Conservation (phyloP, 1,284 basidiomycete genomes). For the Moesziomyces sp. region DNA sequence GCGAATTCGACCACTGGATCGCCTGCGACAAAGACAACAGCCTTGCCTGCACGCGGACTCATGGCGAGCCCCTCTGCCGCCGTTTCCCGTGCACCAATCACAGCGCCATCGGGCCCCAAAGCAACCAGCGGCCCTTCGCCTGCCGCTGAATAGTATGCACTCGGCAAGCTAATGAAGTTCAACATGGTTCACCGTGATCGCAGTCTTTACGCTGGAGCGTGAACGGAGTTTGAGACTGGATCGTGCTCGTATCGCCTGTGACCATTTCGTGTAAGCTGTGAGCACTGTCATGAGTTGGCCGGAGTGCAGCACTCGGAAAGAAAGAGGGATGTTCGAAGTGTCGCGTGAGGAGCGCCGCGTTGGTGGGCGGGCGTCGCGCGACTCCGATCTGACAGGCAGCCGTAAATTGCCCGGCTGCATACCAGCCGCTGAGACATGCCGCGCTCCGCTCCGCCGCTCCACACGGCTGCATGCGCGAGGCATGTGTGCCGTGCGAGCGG, state of each 20-base stretch:
- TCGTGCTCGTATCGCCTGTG: too few species aligned
- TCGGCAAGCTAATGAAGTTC: not conserved
- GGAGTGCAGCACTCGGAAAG: too few species aligned
- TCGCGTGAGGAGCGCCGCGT: too few species aligned
- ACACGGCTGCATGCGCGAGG: too few species aligned
- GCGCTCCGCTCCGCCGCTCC: not conserved
- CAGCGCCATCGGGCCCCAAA: not conserved
- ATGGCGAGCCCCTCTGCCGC: not conserved
- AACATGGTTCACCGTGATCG: too few species aligned
- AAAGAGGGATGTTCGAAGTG: too few species aligned
- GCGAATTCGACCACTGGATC: conserved; percentile 10
- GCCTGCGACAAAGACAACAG: not conserved
- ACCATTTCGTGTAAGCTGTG: too few species aligned
- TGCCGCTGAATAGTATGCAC: not conserved
- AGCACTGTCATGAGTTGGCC: too few species aligned
- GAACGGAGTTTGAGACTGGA: too few species aligned
- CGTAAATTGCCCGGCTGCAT: not conserved
- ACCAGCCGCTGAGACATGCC: not conserved
- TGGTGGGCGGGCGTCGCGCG: too few species aligned
- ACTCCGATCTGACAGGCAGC: not conserved
- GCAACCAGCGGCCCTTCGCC: not conserved
- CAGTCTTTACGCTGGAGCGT: too few species aligned
- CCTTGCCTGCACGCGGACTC: not conserved
- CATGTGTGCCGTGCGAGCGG: too few species aligned
- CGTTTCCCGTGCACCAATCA: not conserved